These are phyloP conservation scores for Arthrocladium fulminans DNA, from an alignment of 2,329 filamentous ascomycete species.

Conservation along the genomic window DNA sequence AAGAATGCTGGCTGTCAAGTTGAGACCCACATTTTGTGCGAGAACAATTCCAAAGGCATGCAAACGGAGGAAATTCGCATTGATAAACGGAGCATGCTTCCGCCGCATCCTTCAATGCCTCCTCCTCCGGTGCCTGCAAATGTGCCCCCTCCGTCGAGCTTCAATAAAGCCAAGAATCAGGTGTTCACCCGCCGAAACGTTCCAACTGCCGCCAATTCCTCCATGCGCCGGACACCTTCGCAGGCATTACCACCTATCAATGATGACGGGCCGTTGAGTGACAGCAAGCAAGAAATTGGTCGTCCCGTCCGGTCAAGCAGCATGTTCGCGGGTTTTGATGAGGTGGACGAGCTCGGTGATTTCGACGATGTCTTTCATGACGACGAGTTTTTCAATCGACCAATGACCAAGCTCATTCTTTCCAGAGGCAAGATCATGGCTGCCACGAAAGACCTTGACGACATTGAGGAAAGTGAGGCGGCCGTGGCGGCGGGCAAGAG, in stretches of 20 bases:
- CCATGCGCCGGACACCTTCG: constrained; percentile 22
- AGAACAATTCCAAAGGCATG: constrained; percentile 50
- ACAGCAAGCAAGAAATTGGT: constrained; percentile 47
- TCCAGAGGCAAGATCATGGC: constrained; percentile 36
- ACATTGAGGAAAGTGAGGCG: constrained; percentile 27
- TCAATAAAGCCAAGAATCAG: constrained; percentile 21
- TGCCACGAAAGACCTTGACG: constrained; percentile 28
- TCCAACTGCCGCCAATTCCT: constrained; percentile 23
- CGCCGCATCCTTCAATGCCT: constrained; percentile 63
- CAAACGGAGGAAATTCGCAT: constrained; percentile 90
- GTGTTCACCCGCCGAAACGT: background rate
- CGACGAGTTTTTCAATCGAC: constrained; percentile 37
- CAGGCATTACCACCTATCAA: constrained; percentile 36
- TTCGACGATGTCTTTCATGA: constrained; percentile 29
- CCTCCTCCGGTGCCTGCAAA: constrained; percentile 56
- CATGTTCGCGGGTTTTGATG: constrained; percentile 78
- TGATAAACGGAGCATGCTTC: constrained; percentile 63
- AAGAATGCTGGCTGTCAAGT: constrained; percentile 82
- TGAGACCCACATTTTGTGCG: constrained; percentile 40
- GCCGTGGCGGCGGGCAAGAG: constrained; percentile 16
- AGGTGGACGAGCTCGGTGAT: constrained; percentile 43
- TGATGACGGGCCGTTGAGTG: constrained; percentile 64
- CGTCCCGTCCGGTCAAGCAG: constrained; percentile 70
- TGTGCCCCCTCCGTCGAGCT: constrained; percentile 30
- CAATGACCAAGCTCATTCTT: constrained; percentile 36